Evolutionary conservation across 371 early-diverging fungal genomes (phyloP).

Genomic region (Mucor lusitanicus): DNA sequence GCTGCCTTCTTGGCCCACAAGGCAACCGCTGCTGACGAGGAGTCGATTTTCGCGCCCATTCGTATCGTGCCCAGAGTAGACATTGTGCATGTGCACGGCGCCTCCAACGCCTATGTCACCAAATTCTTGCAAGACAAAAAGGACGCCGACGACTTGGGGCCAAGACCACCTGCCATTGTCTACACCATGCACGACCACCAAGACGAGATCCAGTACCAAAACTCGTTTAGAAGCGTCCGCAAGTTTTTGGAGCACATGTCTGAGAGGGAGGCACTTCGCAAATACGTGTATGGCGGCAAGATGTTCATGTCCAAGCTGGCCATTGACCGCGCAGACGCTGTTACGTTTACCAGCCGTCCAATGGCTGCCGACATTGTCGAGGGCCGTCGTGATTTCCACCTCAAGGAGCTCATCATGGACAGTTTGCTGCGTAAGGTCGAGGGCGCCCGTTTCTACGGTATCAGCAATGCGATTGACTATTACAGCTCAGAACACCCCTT

Average conservation of each 20-base stretch:
- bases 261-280: constrained; percentile 20
- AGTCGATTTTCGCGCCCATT: constrained; percentile 56
- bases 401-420: constrained; percentile 66
- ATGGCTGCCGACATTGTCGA: constrained; percentile 65
- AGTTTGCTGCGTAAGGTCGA: constrained; percentile 55
- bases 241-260: constrained; percentile 47
- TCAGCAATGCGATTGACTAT: constrained; percentile 65
- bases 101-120: constrained; percentile 61
- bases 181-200: constrained; percentile 67
- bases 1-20: constrained; percentile 60
- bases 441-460: constrained; percentile 55
- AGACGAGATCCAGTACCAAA: constrained; percentile 63
- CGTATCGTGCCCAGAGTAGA: constrained; percentile 42
- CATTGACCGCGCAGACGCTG: constrained; percentile 59
- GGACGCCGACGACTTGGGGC: constrained; percentile 39
- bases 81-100: constrained; percentile 67
- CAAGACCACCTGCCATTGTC: constrained; percentile 56
- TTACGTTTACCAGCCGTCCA: constrained; percentile 55
- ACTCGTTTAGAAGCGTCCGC: constrained; percentile 50
- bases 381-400: constrained; percentile 57
- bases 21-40: constrained; percentile 52
- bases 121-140: constrained; percentile 51
- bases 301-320: constrained; percentile 63
- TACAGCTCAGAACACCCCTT: constrained; percentile 55
- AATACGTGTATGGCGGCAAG: constrained; percentile 56